Percentiles rank a stretch among this genome's conserved stretches.
Conservation (phyloP, 176 grass and related monocot genomes). For the Carex myosuroides region DNA sequence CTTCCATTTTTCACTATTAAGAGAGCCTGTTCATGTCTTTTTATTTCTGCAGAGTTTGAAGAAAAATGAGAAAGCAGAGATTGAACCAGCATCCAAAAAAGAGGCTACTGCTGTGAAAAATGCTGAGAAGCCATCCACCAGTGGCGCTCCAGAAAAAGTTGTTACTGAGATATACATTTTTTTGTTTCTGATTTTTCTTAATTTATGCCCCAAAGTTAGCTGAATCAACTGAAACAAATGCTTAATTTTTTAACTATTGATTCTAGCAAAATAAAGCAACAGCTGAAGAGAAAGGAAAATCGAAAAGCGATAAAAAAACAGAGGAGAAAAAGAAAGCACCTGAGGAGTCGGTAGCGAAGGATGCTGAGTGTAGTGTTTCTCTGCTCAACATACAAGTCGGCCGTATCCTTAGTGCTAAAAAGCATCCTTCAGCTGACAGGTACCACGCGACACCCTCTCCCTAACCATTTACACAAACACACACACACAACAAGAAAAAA, state of each 20-base stretch:
- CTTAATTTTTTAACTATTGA: neutral
- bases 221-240: conserved; percentile 13
- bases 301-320: conserved; percentile 39
- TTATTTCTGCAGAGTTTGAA: conserved; percentile 33
- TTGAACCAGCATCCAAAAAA: conserved; percentile 49
- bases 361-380: conserved; percentile 68
- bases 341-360: conserved; percentile 54
- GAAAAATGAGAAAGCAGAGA: conserved; percentile 57
- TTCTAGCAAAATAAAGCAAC: conserved; percentile 31
- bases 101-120: conserved; percentile 37
- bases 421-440: conserved; percentile 98
- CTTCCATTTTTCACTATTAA: conserved; percentile 7
- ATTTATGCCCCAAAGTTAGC: neutral
- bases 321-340: conserved; percentile 65
- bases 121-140: conserved; percentile 37
- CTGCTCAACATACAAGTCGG: conserved; percentile 92
- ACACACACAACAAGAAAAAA: neutral
- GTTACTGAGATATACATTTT: conserved; percentile 30
- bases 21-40: neutral
- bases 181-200: neutral
- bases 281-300: conserved; percentile 44
- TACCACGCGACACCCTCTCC: conserved; percentile 16
- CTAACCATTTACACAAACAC: neutral
- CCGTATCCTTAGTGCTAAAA: conserved; percentile 80
- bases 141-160: conserved; percentile 35